A percentile compares a stretch with the other conserved stretches of the same genome.
Evolutionary conservation across 2,329 filamentous ascomycete species (phyloP).

Genomic region (Calonectria pteridis): DNA sequence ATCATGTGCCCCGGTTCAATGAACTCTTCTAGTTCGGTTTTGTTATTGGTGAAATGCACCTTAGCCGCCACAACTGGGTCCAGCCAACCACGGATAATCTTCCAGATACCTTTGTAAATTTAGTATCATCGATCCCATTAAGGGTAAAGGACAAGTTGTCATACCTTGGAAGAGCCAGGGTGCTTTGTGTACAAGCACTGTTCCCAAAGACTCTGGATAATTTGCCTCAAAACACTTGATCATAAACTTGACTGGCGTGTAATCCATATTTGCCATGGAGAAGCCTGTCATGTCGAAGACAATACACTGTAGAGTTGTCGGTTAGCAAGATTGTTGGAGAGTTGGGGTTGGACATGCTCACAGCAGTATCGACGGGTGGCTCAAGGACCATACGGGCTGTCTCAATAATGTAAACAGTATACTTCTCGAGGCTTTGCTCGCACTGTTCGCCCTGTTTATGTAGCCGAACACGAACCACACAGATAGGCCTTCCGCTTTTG

Average conservation of each 20-base stretch:
- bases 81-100: constrained; percentile 93
- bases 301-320: constrained; percentile 72
- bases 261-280: constrained; percentile 97
- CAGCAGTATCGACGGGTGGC: constrained; percentile 89
- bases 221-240: constrained; percentile 99
- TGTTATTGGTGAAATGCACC: constrained; percentile 90
- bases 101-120: constrained; percentile 81
- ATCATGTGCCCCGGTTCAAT: constrained; percentile 79
- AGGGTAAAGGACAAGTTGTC: constrained; percentile 45
- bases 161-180: constrained; percentile 96
- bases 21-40: constrained; percentile 82
- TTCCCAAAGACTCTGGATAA: constrained; percentile 92
- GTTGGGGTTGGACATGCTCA: constrained; percentile 61
- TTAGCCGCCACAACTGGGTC: constrained; percentile 96
- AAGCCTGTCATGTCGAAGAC: constrained; percentile 98
- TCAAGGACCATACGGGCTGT: constrained; percentile 87
- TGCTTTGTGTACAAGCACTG: constrained; percentile 93
- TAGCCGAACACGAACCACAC: constrained; percentile 84
- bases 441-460: constrained; percentile 87
- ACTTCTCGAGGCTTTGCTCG: constrained; percentile 85
- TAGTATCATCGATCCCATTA: constrained; percentile 5
- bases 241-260: constrained; percentile 97
- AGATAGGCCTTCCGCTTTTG: constrained; percentile 87
- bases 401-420: constrained; percentile 95
- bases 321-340: constrained; percentile 30